Evolutionary conservation across 2,329 filamentous ascomycete genomes (phyloP), one percentile per base, ranked within the genome.

Genomic region (Xylariaceae sp.): DNA sequence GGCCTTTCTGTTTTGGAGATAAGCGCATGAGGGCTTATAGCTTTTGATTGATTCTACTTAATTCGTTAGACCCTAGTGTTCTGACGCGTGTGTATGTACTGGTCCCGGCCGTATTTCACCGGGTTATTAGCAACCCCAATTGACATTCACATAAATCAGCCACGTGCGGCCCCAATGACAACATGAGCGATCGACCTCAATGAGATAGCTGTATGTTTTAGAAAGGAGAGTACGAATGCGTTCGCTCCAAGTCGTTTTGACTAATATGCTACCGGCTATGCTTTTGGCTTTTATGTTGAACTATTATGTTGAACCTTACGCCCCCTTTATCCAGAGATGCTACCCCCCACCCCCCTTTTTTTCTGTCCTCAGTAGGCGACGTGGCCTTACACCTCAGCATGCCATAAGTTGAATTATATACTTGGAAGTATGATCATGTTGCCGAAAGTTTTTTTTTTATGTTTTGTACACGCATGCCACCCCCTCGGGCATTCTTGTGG

Each of bases 231-330:
- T 29, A 21, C 23, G 46, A 23, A 37, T 7, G 43, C 26, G 16
- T 18, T 37, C 14, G 42, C 21, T 40, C 26, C 45, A 26, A 18
- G 44, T 45, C 54, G 49, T 57, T 54, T 60, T 46, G 23, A 52
- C n/a, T n/a, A n/a, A n/a, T n/a, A n/a, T 46, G 43, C 48, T 40
- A 51, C 41, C 54, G 48, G 57, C 48, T 54, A 20, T 50, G 46
- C 51, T 44, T 52, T 32, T 40, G 47, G 23, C 50, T 52, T 57
- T 55, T 21, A 57, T 62, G 60, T 60, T n/a, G n/a, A n/a, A n/a
- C n/a, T n/a, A n/a, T 55, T 21, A 57, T 62, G 60, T 60, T 62
- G 60, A 62, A 60, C 57, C 54, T 60, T 47, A 46, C 50, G 44
- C 23, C 54, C 52, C 12, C 23, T 51, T 62, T 62, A 50, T 55